A percentile compares a stretch with the other conserved stretches of the same genome.
Conservation (phyloP, 345 rosid species). For the Crucihimalaya himalaica region DNA sequence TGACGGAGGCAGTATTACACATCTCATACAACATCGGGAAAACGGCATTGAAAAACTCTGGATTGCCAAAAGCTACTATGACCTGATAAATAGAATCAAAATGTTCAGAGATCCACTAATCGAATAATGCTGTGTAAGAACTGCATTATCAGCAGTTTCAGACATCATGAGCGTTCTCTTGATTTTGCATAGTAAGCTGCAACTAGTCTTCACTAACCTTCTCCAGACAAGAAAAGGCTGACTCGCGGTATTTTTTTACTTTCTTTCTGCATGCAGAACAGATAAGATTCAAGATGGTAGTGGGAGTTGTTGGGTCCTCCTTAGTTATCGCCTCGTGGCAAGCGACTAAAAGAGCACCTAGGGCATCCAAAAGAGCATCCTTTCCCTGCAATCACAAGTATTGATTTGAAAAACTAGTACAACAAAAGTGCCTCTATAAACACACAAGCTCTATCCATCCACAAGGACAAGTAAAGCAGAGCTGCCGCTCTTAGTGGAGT, state of each 20-base stretch:
- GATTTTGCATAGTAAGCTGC: neutral
- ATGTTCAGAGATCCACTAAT: slow-evolving; percentile 8
- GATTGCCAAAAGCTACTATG: slow-evolving; percentile 70
- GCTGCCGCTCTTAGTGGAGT: neutral
- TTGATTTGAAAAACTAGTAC: slow-evolving; percentile 21
- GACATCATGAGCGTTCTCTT: slow-evolving; percentile 4
- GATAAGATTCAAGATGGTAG: slow-evolving; percentile 60
- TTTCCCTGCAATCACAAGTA: slow-evolving; percentile 64
- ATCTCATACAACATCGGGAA: slow-evolving; percentile 74
- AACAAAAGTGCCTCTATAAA: neutral
- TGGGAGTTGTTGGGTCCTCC: slow-evolving; percentile 62
- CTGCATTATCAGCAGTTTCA: neutral
- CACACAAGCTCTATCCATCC: slow-evolving; percentile 8
- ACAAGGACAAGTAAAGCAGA: slow-evolving; percentile 17
- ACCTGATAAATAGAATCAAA: slow-evolving; percentile 51
- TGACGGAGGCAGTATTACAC: slow-evolving; percentile 56
- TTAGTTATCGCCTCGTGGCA: slow-evolving; percentile 74
- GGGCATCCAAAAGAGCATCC: slow-evolving; percentile 75
- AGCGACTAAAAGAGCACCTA: slow-evolving; percentile 71
- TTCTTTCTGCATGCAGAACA: slow-evolving; percentile 80
- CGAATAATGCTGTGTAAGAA: slow-evolving; percentile 9
- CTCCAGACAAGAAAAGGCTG: slow-evolving; percentile 74
- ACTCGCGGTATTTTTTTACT: slow-evolving; percentile 77
- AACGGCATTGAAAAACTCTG: slow-evolving; percentile 67
- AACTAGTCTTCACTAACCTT: slow-evolving; percentile 51